Conservation (phyloP, 495 filamentous ascomycete species). For the Penicillium lividum region DNA sequence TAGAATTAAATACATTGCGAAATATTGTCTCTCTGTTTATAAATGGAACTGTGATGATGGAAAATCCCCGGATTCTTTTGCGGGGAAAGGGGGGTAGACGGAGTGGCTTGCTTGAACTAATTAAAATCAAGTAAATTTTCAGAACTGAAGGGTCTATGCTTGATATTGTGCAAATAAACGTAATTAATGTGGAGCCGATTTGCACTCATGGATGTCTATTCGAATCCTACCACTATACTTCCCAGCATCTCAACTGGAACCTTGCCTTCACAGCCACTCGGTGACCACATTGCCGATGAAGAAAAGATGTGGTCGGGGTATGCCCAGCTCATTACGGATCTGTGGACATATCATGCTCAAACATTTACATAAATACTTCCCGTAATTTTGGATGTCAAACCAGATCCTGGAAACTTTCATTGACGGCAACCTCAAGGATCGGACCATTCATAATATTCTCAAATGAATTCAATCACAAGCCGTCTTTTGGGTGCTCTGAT, state of each 20-base stretch:
- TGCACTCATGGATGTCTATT: neutral
- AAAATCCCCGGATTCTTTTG: neutral
- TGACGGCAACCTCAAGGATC: neutral
- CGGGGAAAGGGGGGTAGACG: neutral
- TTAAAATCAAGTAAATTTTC: neutral
- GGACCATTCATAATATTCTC: too few relatives aligned
- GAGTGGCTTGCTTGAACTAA: neutral
- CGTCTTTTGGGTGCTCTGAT: neutral
- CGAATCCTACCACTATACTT: neutral
- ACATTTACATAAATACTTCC: neutral
- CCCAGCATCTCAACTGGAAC: neutral
- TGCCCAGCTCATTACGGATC: too few relatives aligned
- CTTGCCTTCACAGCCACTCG: neutral
- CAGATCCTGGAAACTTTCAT: neutral
- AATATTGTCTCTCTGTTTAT: too few relatives aligned
- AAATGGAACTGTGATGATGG: neutral
- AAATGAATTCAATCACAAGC: neutral
- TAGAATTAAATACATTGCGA: too few relatives aligned
- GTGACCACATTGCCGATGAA: neutral
- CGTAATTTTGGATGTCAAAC: neutral
- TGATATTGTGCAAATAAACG: neutral
- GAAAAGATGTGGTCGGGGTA: too few relatives aligned
- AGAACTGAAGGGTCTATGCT: neutral
- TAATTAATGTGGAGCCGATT: neutral
- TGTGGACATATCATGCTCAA: neutral